Evolutionary conservation across 768 basidiomycete genomes (phyloP).

Genomic region (Lactifluus piperatus): DNA sequence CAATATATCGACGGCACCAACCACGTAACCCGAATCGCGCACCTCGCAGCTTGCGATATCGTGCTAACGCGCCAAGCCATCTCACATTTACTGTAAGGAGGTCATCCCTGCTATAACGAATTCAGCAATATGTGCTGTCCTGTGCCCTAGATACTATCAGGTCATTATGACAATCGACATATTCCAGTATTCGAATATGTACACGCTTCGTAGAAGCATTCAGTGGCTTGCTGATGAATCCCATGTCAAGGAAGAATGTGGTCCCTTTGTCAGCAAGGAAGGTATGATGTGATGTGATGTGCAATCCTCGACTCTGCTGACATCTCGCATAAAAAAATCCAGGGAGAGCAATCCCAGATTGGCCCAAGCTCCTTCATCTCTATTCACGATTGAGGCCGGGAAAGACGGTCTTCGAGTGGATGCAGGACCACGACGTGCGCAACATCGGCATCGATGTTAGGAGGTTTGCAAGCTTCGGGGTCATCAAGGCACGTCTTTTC

Average conservation of each 20-base stretch:
- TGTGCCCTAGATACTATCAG: constrained; percentile 76
- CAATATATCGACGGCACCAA: constrained; percentile 84
- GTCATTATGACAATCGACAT: constrained; percentile 96
- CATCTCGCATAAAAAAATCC: not conserved
- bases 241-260: constrained; percentile 86
- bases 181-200: constrained; percentile 98
- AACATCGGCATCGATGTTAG: constrained; percentile 77
- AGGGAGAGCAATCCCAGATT: constrained; percentile 64
- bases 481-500: constrained; percentile 65
- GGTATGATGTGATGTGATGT: constrained; percentile 33
- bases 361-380: constrained; percentile 78
- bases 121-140: not conserved
- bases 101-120: not conserved
- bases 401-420: constrained; percentile 81
- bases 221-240: constrained; percentile 81
- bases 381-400: constrained; percentile 84
- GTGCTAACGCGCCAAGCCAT: constrained; percentile 78
- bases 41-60: constrained; percentile 83
- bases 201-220: constrained; percentile 79
- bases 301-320: not conserved
- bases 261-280: constrained; percentile 78
- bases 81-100: constrained; percentile 78
- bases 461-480: constrained; percentile 94
- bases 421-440: constrained; percentile 64
- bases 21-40: constrained; percentile 84